Evolutionary conservation across 805 yeast genomes (phyloP), one percentile per base, ranked within the genome.

Genomic region (Maudiozyma saulgeensis): DNA sequence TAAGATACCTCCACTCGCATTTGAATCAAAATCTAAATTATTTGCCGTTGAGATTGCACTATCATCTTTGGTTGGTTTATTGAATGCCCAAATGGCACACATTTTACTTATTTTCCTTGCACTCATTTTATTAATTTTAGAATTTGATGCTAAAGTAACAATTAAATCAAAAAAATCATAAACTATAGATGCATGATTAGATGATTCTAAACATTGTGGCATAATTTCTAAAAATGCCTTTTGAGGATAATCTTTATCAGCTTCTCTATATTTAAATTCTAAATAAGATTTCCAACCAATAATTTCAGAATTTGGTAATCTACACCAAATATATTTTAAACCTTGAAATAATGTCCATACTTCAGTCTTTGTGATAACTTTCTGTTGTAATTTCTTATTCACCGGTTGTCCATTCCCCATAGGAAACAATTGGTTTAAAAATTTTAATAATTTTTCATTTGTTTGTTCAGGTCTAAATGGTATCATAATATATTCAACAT

Each of bases 51-150:
- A 41, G 25, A 6, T 15, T 35, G 15, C 15, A n/a, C 18, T 7
- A 11, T 53, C 48, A 1, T 45, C 39, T 3, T 54, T 48, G 16
- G 21, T 15, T 26, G 45, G 52, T 45, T 56, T 58, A 45, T 80
- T 77, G 59, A 89, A 89, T 0, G 96, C 97, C 96, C 96, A 89
- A 23, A 87, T 68, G 7, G 91, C 90, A 39, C 91, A 83, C 80
- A 89, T 76, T 55, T 85, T 82, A 12, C 93, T 75, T 16, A 89
- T 75, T 60, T 87, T 87, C 44, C 89, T 74, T 0, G 93, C 95
- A 59, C 86, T 80, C 73, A 89, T 69, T 59, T 84, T 80, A 59
- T 88, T 87, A 41, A 80, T 78, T 57, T 81, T 84, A 3, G 95
- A 80, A 66, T 87, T 85, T 9, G 95, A 80, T 0, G 95, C 81